Evolutionary conservation across 2,329 filamentous ascomycete genomes (phyloP).

Genomic region (Sporothrix mexicana): DNA sequence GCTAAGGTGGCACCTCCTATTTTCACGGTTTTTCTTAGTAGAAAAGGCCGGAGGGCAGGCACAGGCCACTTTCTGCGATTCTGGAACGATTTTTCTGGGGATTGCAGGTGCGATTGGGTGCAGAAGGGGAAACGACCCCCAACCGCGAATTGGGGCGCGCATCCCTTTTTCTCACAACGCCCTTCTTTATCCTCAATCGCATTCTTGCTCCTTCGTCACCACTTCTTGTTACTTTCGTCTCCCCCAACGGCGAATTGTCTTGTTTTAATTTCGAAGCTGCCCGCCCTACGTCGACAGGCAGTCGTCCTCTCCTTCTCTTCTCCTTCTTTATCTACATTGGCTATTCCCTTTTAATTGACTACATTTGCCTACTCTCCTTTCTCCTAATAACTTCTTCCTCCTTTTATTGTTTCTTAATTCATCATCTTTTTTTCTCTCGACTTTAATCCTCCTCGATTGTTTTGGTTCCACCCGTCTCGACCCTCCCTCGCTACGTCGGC

Average conservation of each 20-base stretch:
- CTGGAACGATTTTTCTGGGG: conserved; percentile 32
- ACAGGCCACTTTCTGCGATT: conserved; percentile 34
- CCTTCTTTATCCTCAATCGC: neutral
- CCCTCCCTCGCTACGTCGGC: neutral
- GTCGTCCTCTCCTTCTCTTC: neutral
- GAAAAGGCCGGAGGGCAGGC: neutral
- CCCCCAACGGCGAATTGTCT: conserved; percentile 24
- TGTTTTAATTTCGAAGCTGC: conserved; percentile 6
- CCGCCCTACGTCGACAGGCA: neutral
- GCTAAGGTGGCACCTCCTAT: conserved; percentile 22
- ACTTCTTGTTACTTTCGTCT: neutral
- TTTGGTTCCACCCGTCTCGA: neutral
- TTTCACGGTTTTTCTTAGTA: neutral
- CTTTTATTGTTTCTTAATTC: neutral
- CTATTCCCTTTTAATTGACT: conserved; percentile 1
- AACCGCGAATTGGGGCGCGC: neutral
- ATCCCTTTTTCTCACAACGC: conserved; percentile 13
- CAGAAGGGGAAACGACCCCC: neutral
- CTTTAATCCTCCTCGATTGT: neutral
- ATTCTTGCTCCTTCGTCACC: neutral
- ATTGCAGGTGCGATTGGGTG: conserved; percentile 3
- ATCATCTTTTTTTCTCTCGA: neutral
- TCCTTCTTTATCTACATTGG: neutral
- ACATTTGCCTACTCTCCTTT: neutral
- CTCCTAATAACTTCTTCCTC: neutral